Evolutionary conservation across 805 yeast genomes (phyloP).

Genomic region (Yamadazyma laniorum): DNA sequence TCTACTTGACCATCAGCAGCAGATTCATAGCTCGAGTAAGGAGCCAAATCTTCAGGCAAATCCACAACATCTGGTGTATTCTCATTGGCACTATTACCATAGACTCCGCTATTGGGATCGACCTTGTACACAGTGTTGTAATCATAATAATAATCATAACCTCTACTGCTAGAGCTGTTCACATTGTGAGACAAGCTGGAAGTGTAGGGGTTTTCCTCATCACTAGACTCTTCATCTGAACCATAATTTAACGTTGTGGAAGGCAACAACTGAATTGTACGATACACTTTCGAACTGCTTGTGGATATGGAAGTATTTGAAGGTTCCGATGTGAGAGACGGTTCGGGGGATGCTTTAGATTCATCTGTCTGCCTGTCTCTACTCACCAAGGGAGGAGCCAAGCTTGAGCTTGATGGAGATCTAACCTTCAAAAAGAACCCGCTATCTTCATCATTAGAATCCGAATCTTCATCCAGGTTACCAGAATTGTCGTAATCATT

Average conservation of each 20-base stretch:
- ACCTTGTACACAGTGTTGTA: conserved; percentile 73
- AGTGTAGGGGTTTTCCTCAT: conserved; percentile 52
- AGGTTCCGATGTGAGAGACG: conserved; percentile 13
- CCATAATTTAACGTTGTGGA: conserved; percentile 83
- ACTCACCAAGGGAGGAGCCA: conserved; percentile 19
- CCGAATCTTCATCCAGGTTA: conserved; percentile 28
- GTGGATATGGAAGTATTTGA: conserved; percentile 30
- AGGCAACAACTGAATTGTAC: conserved; percentile 77
- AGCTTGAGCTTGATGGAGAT: conserved; percentile 34
- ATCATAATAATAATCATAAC: conserved; percentile 76
- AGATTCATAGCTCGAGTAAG: conserved; percentile 39
- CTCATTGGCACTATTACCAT: conserved; percentile 22
- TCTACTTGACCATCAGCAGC: conserved; percentile 27
- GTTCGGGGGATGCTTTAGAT: conserved; percentile 12
- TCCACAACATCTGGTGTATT: conserved; percentile 41
- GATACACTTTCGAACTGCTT: conserved; percentile 28
- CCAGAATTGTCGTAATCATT: conserved; percentile 22
- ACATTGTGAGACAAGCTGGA: conserved; percentile 69
- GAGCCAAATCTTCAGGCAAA: conserved; percentile 44
- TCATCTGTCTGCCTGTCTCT: conserved; percentile 9
- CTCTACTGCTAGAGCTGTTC: conserved; percentile 58
- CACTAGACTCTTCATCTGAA: conserved; percentile 60
- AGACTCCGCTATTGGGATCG: conserved; percentile 43
- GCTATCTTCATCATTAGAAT: conserved; percentile 57
- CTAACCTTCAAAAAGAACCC: conserved; percentile 64